These are phyloP conservation scores for Solanum hybrid DNA, from an alignment of 305 asterid genomes.

Conservation along the genomic window DNA sequence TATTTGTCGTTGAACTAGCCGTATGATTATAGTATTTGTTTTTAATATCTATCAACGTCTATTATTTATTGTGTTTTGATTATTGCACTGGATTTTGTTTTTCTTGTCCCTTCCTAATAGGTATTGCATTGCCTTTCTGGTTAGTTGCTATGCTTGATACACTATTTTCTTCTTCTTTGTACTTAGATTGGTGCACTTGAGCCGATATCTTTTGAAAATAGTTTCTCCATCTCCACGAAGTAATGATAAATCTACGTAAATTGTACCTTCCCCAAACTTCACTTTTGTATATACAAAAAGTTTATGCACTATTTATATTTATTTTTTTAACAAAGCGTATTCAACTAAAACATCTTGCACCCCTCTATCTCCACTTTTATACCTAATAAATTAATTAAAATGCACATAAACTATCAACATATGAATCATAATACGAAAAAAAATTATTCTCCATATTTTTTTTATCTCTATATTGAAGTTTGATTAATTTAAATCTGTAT, in stretches of 20 bases:
- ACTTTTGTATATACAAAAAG: no score
- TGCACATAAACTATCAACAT: neutral
- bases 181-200: neutral
- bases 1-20: fast-evolving
- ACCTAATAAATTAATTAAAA: neutral
- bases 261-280: fast-evolving
- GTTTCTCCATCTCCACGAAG: fast-evolving
- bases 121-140: neutral
- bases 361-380: neutral
- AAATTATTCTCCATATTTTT: neutral
- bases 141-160: neutral
- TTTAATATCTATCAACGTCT: neutral
- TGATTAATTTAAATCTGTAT: no score
- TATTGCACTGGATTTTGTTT: neutral
- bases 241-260: no score
- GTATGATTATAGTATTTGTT: neutral
- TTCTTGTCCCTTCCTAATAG: neutral
- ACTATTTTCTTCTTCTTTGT: neutral
- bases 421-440: neutral
- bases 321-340: neutral
- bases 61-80: neutral
- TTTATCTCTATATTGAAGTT: no score
- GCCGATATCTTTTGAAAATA: no score
- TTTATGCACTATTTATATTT: neutral
- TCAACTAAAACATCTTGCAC: neutral